These are phyloP conservation scores for Cytospora piceicola DNA, from an alignment of 2,329 filamentous ascomycete species.

Conservation along the genomic window DNA sequence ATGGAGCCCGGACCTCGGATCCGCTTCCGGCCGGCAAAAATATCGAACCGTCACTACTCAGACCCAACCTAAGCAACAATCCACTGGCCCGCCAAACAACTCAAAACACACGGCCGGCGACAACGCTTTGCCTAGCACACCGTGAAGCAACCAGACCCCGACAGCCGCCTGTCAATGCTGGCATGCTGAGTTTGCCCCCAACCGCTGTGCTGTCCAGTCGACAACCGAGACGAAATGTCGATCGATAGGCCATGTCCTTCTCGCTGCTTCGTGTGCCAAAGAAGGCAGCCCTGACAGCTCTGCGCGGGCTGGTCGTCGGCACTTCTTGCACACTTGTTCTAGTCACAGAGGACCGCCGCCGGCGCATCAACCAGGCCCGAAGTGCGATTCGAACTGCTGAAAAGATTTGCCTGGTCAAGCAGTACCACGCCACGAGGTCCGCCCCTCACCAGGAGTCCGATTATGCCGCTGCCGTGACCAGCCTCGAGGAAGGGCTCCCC, in stretches of 20 bases:
- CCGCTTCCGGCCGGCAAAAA: conserved; percentile 20
- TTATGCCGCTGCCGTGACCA: neutral
- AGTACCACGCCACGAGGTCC: conserved; percentile 42
- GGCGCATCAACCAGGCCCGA: conserved; percentile 47
- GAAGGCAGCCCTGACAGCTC: conserved; percentile 49
- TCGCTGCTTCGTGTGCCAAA: conserved; percentile 48
- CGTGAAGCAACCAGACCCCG: neutral
- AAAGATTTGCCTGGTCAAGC: conserved; percentile 44
- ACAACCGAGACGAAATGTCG: conserved; percentile 31
- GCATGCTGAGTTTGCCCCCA: conserved; percentile 14
- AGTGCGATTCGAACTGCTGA: conserved; percentile 46
- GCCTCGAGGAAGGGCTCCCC: conserved; percentile 13
- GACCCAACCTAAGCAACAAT: conserved; percentile 12
- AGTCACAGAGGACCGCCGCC: conserved; percentile 50
- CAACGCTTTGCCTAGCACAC: conserved; percentile 1
- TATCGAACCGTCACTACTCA: conserved; percentile 14
- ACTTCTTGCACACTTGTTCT: conserved; percentile 51
- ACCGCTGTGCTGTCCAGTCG: conserved; percentile 23
- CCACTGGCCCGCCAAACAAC: conserved; percentile 14
- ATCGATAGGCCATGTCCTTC: conserved; percentile 37
- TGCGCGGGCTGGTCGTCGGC: conserved; percentile 49
- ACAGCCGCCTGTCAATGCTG: conserved; percentile 5
- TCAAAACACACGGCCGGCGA: conserved; percentile 7
- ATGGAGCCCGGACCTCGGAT: neutral
- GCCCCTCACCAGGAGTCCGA: conserved; percentile 27